These are phyloP conservation scores for Dioscorea dumetorum DNA, from an alignment of 106 monocot species.

Conservation along the genomic window DNA sequence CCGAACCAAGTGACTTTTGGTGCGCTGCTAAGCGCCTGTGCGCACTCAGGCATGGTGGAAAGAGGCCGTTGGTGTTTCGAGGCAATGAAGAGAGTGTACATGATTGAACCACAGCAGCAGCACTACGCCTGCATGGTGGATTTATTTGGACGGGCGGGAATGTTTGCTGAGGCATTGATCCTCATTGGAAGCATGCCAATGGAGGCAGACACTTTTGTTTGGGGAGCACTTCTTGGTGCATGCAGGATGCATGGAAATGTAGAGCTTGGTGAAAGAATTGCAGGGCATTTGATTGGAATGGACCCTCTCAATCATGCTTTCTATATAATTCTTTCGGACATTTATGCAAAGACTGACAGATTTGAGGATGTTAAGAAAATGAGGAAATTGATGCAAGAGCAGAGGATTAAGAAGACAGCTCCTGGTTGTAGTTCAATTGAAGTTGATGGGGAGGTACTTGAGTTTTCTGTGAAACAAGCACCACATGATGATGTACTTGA, in stretches of 20 bases:
- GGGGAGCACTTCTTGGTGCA: conserved; percentile 15
- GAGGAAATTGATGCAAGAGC: conserved; percentile 1
- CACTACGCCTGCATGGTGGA: conserved; percentile 19
- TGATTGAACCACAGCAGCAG: conserved; percentile 7
- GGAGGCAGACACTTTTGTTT: conserved; percentile 12
- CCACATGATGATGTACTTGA: neutral
- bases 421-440: conserved; percentile 17
- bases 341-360: conserved; percentile 10
- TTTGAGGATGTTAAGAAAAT: conserved; percentile 13
- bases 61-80: conserved; percentile 11
- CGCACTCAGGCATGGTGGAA: conserved; percentile 9
- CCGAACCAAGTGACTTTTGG: conserved; percentile 16
- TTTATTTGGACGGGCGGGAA: conserved; percentile 14
- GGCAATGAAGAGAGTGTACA: conserved; percentile 9
- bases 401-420: conserved; percentile 11
- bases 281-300: conserved; percentile 7
- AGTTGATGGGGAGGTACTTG: conserved; percentile 15
- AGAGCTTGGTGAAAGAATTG: conserved; percentile 10
- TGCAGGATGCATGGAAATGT: conserved; percentile 22
- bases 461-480: conserved; percentile 3
- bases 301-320: conserved; percentile 16
- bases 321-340: conserved; percentile 18
- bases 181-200: conserved; percentile 11
- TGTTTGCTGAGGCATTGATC: conserved; percentile 10
- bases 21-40: conserved; percentile 13